These are phyloP conservation scores for Ceratobasidium papillatum DNA, from an alignment of 1,284 basidiomycete genomes.

Conservation along the genomic window DNA sequence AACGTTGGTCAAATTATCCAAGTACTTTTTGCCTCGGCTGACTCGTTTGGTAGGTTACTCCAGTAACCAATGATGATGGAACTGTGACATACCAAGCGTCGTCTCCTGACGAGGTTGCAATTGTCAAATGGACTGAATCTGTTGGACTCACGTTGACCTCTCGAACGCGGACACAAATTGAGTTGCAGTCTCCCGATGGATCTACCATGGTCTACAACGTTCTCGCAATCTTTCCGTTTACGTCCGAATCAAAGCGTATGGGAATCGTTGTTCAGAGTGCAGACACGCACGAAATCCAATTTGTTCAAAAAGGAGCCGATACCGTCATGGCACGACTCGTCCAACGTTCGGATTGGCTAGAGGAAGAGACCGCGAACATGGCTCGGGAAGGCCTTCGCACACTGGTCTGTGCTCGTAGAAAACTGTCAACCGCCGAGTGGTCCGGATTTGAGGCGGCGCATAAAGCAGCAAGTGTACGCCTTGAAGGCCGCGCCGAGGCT, in stretches of 20 bases:
- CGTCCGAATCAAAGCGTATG: conserved; percentile 99
- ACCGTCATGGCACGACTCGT: conserved; percentile 96
- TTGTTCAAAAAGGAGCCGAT: conserved; percentile 97
- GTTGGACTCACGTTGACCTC: conserved; percentile 89
- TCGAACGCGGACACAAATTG: conserved; percentile 89
- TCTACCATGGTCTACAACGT: conserved; percentile 78
- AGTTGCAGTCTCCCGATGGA: conserved; percentile 75
- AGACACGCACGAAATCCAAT: conserved; percentile 79
- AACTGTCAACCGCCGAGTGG: conserved; percentile 75
- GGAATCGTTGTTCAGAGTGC: conserved; percentile 92
- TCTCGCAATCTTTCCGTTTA: conserved; percentile 96
- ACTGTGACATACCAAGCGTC: conserved; percentile 96
- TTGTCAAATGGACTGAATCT: conserved; percentile 97
- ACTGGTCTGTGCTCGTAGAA: conserved; percentile 88
- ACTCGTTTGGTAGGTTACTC: conserved; percentile 76
- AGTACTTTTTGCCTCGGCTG: background rate
- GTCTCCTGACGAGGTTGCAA: conserved; percentile 98
- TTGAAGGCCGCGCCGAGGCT: conserved; percentile 83
- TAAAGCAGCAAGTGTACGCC: conserved; percentile 77
- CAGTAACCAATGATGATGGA: conserved; percentile 93
- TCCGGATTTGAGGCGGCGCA: conserved; percentile 78
- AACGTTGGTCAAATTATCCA: conserved; percentile 68
- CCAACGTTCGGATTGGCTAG: conserved; percentile 97
- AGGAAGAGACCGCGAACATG: conserved; percentile 99
- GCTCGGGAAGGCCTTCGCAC: conserved; percentile 95